phyloP scores from a whole-genome alignment of 2,329 filamentous ascomycete genomes.

The Myriosclerotinia duriaeana region DNA sequence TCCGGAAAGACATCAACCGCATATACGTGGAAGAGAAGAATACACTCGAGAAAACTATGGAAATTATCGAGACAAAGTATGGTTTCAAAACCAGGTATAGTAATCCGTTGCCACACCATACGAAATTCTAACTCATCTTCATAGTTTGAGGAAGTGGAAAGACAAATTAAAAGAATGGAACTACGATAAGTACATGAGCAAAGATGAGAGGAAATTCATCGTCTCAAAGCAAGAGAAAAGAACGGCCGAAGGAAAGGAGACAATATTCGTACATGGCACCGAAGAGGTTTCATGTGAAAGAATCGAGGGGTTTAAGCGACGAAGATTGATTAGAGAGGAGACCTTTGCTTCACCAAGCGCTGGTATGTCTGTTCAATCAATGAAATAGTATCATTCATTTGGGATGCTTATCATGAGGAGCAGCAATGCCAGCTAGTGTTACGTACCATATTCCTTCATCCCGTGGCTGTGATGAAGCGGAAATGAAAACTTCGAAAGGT shows the following conservation, averaged over 20 bases:
- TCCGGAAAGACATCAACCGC: background rate
- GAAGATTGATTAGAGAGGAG: background rate
- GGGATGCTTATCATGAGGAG: background rate
- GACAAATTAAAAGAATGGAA: conserved; percentile 24
- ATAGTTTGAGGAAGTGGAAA: conserved; percentile 21
- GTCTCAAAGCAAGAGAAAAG: conserved; percentile 7
- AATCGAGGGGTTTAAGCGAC: conserved; percentile 16
- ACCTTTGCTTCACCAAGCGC: conserved; percentile 7
- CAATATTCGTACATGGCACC: background rate
- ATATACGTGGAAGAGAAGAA: conserved; percentile 4
- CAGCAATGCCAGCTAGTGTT: background rate
- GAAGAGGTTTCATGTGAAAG: background rate
- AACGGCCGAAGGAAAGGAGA: conserved; percentile 3
- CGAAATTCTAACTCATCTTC: background rate
- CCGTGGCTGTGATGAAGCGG: background rate
- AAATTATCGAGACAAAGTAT: conserved; percentile 46
- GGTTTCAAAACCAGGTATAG: conserved; percentile 26
- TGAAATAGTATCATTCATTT: background rate
- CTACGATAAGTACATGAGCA: conserved; percentile 17
- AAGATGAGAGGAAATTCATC: conserved; percentile 20
- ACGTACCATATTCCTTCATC: background rate
- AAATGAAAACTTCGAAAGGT: background rate
- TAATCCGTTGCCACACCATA: too few species aligned
- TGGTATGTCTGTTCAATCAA: background rate
- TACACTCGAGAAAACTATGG: conserved; percentile 3